These are phyloP conservation scores for Monascus purpureus DNA, from an alignment of 495 filamentous ascomycete species.

Conservation along the genomic window DNA sequence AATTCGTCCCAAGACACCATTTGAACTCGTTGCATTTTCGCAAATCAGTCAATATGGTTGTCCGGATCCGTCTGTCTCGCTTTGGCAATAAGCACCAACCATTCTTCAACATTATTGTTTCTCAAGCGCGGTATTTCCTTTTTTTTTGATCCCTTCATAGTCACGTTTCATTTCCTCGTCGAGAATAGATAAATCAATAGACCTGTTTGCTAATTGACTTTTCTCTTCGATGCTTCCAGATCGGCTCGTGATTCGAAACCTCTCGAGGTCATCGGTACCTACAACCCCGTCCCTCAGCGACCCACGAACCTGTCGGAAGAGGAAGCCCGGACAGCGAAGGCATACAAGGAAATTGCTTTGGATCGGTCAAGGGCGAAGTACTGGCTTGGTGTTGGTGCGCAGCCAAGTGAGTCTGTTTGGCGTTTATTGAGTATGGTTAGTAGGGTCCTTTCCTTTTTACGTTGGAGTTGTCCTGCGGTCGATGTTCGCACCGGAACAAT, in stretches of 20 bases:
- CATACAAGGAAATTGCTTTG: conserved; percentile 80
- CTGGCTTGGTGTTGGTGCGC: conserved; percentile 93
- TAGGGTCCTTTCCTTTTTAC: no score
- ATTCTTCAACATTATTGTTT: conserved; percentile 94
- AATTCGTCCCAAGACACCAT: no score
- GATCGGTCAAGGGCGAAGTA: conserved; percentile 74
- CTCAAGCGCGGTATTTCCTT: conserved; percentile 70
- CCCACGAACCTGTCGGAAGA: conserved; percentile 47
- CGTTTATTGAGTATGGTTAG: conserved; percentile 73
- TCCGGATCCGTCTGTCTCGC: conserved; percentile 84
- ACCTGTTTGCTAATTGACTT: no score
- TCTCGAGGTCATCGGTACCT: conserved; percentile 89
- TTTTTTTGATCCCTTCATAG: conserved; percentile 2
- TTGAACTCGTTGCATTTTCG: no score
- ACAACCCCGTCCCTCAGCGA: conserved; percentile 73
- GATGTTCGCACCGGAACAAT: no score
- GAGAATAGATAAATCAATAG: no score
- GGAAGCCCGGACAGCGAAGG: conserved; percentile 35
- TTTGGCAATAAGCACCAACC: conserved; percentile 78
- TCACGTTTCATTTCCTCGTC: neutral
- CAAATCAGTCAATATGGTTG: conserved; percentile 81
- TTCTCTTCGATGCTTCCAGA: no score
- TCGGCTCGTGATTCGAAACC: conserved; percentile 72
- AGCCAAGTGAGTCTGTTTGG: conserved; percentile 83
- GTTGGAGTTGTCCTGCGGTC: no score